Conservation (phyloP, 805 yeast genomes). For the Pichia nanzhaoensis region DNA sequence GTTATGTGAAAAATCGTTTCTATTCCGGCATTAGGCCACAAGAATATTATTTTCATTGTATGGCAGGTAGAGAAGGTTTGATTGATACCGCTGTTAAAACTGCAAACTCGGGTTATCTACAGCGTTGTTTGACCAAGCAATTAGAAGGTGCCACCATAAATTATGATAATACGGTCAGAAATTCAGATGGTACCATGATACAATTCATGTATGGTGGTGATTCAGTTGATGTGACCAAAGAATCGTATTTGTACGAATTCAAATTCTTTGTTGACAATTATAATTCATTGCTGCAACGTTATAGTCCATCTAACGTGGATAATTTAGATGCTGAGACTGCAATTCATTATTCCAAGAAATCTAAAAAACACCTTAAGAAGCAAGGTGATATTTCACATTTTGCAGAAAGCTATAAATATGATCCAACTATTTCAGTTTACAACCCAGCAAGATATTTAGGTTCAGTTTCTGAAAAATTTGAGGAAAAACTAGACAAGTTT, state of each 20-base stretch:
- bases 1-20: slow-evolving; percentile 93
- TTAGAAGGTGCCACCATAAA: slow-evolving; percentile 93
- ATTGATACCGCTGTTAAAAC: slow-evolving; percentile 99
- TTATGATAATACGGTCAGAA: slow-evolving; percentile 93
- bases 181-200: slow-evolving; percentile 86
- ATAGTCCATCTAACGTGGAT: slow-evolving; percentile 73
- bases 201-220: slow-evolving; percentile 99
- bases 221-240: slow-evolving; percentile 88
- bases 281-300: slow-evolving; percentile 77
- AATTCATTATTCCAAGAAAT: slow-evolving; percentile 71
- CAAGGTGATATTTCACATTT: slow-evolving; percentile 57
- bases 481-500: slow-evolving; percentile 67
- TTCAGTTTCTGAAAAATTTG: slow-evolving; percentile 86
- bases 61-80: slow-evolving; percentile 99
- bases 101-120: slow-evolving; percentile 95
- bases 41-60: slow-evolving; percentile 98
- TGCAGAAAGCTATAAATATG: slow-evolving; percentile 57
- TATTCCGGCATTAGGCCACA: slow-evolving; percentile 97
- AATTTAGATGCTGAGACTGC: slow-evolving; percentile 85
- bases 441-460: slow-evolving; percentile 91
- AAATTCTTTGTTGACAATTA: slow-evolving; percentile 89
- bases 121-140: slow-evolving; percentile 96
- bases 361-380: slow-evolving; percentile 63
- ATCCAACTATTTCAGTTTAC: slow-evolving; percentile 79
- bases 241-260: slow-evolving; percentile 89